phyloP scores from a whole-genome alignment of 495 filamentous ascomycete genomes.

The Jackrogersella multiformis region DNA sequence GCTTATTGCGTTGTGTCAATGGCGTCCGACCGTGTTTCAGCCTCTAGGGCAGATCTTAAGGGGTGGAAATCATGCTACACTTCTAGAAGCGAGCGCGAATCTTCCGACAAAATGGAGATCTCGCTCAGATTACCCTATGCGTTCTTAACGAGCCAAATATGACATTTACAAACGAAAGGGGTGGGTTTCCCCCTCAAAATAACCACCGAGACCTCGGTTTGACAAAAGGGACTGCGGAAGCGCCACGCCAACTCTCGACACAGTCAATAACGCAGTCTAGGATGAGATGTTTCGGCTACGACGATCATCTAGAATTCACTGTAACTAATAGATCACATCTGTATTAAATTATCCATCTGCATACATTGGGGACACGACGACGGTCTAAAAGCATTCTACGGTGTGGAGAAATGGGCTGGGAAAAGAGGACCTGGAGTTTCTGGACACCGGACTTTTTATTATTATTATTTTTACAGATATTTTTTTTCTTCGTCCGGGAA shows the following conservation, averaged over 20 bases:
- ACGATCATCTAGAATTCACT: conserved; percentile 30
- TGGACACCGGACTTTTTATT: conserved; percentile 30
- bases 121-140: conserved; percentile 14
- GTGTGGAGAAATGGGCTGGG: conserved; percentile 33
- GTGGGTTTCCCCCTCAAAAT: neutral
- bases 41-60: conserved; percentile 15
- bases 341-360: conserved; percentile 40
- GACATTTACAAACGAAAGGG: conserved; percentile 20
- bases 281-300: conserved; percentile 22
- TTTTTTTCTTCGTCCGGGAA: conserved; percentile 25
- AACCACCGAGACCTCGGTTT: conserved; percentile 2
- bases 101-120: conserved; percentile 11
- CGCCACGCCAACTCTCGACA: conserved; percentile 12
- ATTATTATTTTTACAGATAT: neutral
- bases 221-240: conserved; percentile 12
- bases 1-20: conserved; percentile 9
- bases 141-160: conserved; percentile 16
- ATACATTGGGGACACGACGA: conserved; percentile 36
- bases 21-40: conserved; percentile 32
- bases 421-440: conserved; percentile 45
- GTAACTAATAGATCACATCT: conserved; percentile 39
- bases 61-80: conserved; percentile 12
- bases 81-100: conserved; percentile 18
- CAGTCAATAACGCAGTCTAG: conserved; percentile 4
- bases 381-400: conserved; percentile 41